Evolutionary conservation across 768 basidiomycete species (phyloP), one percentile per base, ranked within the genome.

Genomic region (Boletus pseudopeckii): DNA sequence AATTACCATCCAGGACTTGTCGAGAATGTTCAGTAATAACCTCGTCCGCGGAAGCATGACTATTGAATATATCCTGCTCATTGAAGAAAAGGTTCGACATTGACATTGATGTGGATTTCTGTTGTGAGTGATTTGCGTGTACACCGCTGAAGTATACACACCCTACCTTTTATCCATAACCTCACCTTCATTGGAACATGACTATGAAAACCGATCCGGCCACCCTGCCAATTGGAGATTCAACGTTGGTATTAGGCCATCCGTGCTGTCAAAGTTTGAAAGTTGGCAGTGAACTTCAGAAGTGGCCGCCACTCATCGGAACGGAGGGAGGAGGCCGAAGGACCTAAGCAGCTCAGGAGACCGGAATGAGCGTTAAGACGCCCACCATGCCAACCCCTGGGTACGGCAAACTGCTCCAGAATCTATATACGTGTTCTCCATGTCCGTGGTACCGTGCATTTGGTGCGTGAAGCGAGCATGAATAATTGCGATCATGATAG

Each of bases 121-220:
- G 28, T 5, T 37, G 43, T 30, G 30, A 24, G 34, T 14, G 8
- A n/a, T n/a, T 30, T 38, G 36, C 14, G 13, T 33, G 42, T 6
- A 8, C 1, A 7, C 1, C 18, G 24, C 5, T 24, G 17, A 15
- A 41, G 8, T 10, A 39, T 6, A 17, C 2, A 8, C 24, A 20
- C 42, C n/a, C 24, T 28, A 51, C 40, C 58, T 56, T 64, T 64
- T 63, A 62, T 60, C 2, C 30, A 10, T 2, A 6, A n/a, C 6
- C 15, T 8, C 3, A 3, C 30, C 13, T 18, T 22, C 22, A 3
- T 4, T 20, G 48, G 53, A 54, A 22, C 1, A 30, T 36, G 5
- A n/a, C 20, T 13, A 4, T 10, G 9, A n/a, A 11, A 8, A 20
- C 18, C 41, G 17, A 63, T 50, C 41, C 0, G 9, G 45, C 38